Conservation (phyloP, 2,329 filamentous ascomycete genomes). For the Colletotrichum cuscutae region DNA sequence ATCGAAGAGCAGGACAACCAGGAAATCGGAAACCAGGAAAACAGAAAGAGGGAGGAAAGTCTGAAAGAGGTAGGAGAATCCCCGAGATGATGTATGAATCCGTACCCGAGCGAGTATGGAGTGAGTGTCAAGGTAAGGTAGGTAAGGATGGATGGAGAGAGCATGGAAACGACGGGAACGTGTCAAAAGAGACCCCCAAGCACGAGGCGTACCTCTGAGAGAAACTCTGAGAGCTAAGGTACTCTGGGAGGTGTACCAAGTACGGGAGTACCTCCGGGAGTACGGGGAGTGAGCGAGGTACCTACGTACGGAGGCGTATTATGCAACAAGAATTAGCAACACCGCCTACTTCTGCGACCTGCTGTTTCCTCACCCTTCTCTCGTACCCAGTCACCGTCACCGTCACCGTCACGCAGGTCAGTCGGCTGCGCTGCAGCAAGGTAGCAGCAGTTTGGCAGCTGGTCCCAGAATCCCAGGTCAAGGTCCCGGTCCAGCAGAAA, state of each 20-base stretch:
- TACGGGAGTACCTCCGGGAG: not conserved
- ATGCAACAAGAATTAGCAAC: constrained; percentile 31
- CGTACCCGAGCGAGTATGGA: not conserved
- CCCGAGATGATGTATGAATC: constrained; percentile 27
- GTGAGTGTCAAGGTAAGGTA: too few species aligned
- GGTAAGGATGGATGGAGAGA: too few species aligned
- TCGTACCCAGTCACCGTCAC: not conserved
- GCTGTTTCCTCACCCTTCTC: not conserved
- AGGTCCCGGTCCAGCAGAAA: not conserved
- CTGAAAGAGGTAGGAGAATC: not conserved
- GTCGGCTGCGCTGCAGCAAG: not conserved
- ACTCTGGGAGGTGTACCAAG: not conserved
- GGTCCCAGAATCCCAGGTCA: not conserved
- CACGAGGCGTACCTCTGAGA: constrained; percentile 16
- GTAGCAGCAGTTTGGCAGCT: not conserved
- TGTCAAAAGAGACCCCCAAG: constrained; percentile 15
- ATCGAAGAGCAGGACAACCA: not conserved
- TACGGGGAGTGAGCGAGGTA: too few species aligned
- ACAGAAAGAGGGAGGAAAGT: not conserved
- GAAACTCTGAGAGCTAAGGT: too few species aligned
- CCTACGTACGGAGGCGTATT: constrained; percentile 13
- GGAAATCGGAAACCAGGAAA: not conserved
- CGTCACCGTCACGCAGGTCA: not conserved
- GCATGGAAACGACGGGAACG: constrained; percentile 11
- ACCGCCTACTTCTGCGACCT: constrained; percentile 8